Evolutionary conservation across 805 yeast genomes (phyloP), one percentile per base, ranked within the genome.

Genomic region (Blastobotrys chiropterorum): DNA sequence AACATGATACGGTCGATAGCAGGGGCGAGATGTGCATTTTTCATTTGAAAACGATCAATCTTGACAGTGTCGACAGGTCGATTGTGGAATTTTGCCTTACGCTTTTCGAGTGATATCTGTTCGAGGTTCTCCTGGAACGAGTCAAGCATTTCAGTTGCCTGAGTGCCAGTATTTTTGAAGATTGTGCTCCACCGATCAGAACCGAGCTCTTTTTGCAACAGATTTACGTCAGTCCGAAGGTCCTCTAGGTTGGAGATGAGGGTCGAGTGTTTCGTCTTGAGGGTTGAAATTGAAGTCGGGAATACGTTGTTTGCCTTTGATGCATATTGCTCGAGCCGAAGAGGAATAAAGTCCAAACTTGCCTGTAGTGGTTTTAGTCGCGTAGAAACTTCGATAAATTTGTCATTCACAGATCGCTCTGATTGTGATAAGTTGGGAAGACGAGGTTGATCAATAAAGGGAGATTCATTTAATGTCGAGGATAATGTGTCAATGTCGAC

Each of bases 271-370:
- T 59, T 57, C 19, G 30, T 31, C 19, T 54, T 31, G 13, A 61
- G 52, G 8, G 44, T 42, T 3, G 39, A 19, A 3, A 59, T 47
- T n/a, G 62, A 59, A 0, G 58, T 15, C 0, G 63, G 63, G 41
- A 58, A 61, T 13, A 52, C 13, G 2, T 43, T 46, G 13, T 22
- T 44, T 3, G 62, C 62, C 22, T 50, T 50, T 16, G 41, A 39
- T 4, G 47, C 51, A 41, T 58, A 62, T 42, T 53, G 54, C 21
- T 56, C 57, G 16, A 61, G 49, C n/a, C 63, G 49, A 3, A 50
- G 40, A 15, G 63, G 63, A 19, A 62, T 44, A 38, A 56, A 57
- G 17, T 53, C 53, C 30, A 62, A 44, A 26, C 63, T 59, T 1
- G 62, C 58, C 1, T 51, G 46, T 39, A 62, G 43, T 2, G 65